These are phyloP conservation scores for Oryza meridionalis DNA, from an alignment of 176 grass and related monocot genomes.

Conservation along the genomic window DNA sequence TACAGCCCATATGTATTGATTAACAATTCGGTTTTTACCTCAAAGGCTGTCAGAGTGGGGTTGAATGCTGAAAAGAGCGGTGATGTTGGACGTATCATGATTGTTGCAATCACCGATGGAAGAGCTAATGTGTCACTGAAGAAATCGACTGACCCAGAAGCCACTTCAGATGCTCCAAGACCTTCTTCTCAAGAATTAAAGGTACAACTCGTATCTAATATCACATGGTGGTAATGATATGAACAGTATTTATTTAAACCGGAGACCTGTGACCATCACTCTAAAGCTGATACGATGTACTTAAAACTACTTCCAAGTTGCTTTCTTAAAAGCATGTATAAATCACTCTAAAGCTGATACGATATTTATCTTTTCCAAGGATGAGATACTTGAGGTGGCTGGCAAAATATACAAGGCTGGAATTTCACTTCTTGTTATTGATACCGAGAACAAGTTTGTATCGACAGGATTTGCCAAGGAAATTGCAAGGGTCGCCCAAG, in stretches of 20 bases:
- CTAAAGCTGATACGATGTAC: not conserved
- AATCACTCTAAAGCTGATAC: slow-evolving; percentile 6
- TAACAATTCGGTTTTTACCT: slow-evolving; percentile 26
- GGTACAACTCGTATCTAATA: slow-evolving; percentile 46
- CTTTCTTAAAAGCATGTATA: not conserved
- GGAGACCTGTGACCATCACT: not conserved
- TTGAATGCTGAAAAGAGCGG: slow-evolving; percentile 99
- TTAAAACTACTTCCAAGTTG: not conserved
- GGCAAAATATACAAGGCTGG: slow-evolving; percentile 95
- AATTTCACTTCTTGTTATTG: slow-evolving; percentile 97
- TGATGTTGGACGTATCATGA: slow-evolving; percentile 97
- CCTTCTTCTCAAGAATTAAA: slow-evolving; percentile 91
- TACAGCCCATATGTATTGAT: not conserved
- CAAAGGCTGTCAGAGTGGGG: slow-evolving; percentile 96
- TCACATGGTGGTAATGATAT: not conserved
- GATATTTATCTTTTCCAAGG: slow-evolving; percentile 50
- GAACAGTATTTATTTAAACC: not conserved
- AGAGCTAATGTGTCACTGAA: slow-evolving; percentile 95
- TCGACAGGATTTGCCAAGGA: slow-evolving; percentile 99
- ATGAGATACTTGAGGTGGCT: slow-evolving; percentile 96
- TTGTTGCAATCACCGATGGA: slow-evolving; percentile 96
- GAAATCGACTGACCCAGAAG: slow-evolving; percentile 91
- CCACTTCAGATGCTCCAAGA: slow-evolving; percentile 78
- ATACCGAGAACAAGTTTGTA: slow-evolving; percentile 99
- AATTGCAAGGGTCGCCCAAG: slow-evolving; percentile 95